Conservation (phyloP, 2,329 filamentous ascomycete genomes). For the Diatrype stigma region DNA sequence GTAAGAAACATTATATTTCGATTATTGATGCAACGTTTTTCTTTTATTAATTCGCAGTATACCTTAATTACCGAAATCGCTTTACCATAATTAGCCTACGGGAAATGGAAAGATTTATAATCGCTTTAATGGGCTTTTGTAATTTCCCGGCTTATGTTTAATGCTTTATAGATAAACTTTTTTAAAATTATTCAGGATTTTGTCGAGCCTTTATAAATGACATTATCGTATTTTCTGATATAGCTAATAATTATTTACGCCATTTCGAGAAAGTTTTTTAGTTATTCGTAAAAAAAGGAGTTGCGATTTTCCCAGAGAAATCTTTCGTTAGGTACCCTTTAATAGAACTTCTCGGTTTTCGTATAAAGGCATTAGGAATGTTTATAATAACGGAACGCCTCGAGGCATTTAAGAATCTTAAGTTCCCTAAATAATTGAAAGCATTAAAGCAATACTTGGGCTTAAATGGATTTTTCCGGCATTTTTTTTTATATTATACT, state of each 20-base stretch:
- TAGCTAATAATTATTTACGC: not conserved
- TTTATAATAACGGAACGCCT: not conserved
- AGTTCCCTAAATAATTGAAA: not conserved
- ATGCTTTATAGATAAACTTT: not conserved
- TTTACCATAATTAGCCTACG: not conserved
- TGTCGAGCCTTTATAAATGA: not conserved
- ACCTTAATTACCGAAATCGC: not conserved
- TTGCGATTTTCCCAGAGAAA: no score
- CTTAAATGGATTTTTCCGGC: no score
- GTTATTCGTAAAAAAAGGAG: no score
- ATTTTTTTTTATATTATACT: no score
- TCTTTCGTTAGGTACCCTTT: no score
- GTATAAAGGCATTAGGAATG: not conserved
- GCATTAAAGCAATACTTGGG: no score
- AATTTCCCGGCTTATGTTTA: not conserved
- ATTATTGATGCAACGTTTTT: not conserved
- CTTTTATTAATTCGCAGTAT: not conserved
- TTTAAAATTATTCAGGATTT: not conserved
- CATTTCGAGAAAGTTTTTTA: not conserved
- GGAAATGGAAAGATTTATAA: not conserved
- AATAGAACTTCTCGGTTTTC: not conserved
- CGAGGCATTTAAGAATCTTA: not conserved
- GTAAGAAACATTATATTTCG: no score
- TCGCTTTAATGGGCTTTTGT: not conserved
- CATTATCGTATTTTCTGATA: not conserved